A percentile compares a stretch with the other conserved stretches of the same genome.
Conservation (phyloP, 305 asterid genomes). For the Andrographis paniculata region DNA sequence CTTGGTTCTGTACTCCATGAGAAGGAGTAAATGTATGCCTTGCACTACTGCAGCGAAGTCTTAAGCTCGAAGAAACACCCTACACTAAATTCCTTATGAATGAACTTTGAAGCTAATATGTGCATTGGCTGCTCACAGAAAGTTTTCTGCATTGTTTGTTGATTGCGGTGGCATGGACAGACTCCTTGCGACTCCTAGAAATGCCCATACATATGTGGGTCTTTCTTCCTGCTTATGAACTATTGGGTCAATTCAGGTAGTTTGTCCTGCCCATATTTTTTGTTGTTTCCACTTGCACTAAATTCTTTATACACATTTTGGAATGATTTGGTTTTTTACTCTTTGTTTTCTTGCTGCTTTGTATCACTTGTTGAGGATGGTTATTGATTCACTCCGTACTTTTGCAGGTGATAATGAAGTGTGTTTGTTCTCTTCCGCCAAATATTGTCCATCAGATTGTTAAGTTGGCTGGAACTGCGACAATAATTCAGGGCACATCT, state of each 20-base stretch:
- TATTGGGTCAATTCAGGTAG: constrained; percentile 93
- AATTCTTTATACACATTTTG: no score
- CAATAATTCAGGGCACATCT: constrained; percentile 96
- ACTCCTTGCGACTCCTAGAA: constrained; percentile 78
- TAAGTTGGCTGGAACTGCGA: constrained; percentile 72
- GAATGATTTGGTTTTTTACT: constrained; percentile 14
- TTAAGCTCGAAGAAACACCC: constrained; percentile 61
- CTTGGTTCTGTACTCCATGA: constrained; percentile 98
- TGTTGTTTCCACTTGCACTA: no score
- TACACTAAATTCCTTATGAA: constrained; percentile 44
- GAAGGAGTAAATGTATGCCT: constrained; percentile 94
- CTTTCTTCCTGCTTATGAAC: constrained; percentile 92
- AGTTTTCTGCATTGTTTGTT: constrained; percentile 87
- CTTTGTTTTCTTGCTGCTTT: not conserved
- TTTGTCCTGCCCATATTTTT: constrained; percentile 1
- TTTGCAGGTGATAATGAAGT: constrained; percentile 94
- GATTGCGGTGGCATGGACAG: constrained; percentile 96
- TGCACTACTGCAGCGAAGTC: constrained; percentile 64
- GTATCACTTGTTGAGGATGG: not conserved
- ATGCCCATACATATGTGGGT: constrained; percentile 61
- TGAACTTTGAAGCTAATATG: constrained; percentile 88
- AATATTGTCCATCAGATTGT: constrained; percentile 71
- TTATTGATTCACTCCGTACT: constrained; percentile 18
- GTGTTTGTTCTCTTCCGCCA: constrained; percentile 92
- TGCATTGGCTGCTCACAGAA: constrained; percentile 95